A percentile compares a stretch with the other conserved stretches of the same genome.
phyloP scores from a whole-genome alignment of 345 rosid species.

The Cardamine chenopodiifolia region DNA sequence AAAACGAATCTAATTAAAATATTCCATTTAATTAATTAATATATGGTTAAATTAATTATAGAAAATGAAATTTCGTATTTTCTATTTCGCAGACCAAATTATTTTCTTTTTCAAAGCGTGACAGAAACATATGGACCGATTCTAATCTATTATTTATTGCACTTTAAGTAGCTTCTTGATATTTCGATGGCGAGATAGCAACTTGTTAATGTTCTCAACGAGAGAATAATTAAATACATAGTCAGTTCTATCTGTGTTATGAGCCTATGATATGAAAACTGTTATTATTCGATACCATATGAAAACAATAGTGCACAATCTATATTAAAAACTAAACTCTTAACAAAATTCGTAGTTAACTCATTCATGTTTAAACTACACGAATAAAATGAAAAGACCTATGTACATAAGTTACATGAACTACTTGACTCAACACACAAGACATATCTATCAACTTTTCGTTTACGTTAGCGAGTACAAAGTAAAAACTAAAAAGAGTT shows the following conservation, averaged over 20 bases:
- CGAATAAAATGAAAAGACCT: not conserved
- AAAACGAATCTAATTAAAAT: not conserved
- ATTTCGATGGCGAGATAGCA: conserved; percentile 18
- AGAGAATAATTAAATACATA: not conserved
- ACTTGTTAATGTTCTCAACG: not conserved
- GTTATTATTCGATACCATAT: not conserved
- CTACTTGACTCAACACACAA: not conserved
- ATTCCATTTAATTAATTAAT: conserved; percentile 9
- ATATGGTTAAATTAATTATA: conserved; percentile 15
- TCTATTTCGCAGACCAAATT: not conserved
- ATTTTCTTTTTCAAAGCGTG: conserved; percentile 7
- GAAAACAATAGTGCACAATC: not conserved
- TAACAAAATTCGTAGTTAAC: too few relatives aligned
- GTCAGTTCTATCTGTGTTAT: not conserved
- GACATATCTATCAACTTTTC: not conserved
- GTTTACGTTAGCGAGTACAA: not conserved
- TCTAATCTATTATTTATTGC: conserved; percentile 5
- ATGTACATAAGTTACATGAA: not conserved
- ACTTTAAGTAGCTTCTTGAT: conserved; percentile 20
- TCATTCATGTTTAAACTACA: not conserved
- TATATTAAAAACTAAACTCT: not conserved
- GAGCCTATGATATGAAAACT: not conserved
- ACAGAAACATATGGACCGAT: conserved; percentile 21
- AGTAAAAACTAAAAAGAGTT: not conserved
- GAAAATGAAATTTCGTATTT: not conserved